phyloP scores from a whole-genome alignment of 1,284 basidiomycete species.

The Ustanciosporium gigantosporum region DNA sequence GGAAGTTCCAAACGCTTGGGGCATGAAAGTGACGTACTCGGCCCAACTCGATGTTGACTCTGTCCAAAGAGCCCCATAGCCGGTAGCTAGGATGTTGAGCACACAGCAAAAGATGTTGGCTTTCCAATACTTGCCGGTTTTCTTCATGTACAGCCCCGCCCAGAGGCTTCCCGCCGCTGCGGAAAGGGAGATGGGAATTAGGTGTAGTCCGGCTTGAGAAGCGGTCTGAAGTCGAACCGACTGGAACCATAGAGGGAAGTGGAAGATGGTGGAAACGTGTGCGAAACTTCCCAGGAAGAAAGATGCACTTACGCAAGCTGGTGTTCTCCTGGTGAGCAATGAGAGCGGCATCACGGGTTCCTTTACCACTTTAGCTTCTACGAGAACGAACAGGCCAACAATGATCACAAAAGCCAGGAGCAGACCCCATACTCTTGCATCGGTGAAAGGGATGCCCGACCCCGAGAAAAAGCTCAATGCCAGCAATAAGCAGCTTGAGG shows the following conservation, averaged over 20 bases:
- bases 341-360: conserved; percentile 57
- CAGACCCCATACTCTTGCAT: conserved; percentile 42
- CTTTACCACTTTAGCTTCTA: conserved; percentile 63
- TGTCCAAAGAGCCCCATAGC: conserved; percentile 46
- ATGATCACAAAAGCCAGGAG: conserved; percentile 63
- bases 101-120: conserved; percentile 69
- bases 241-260: conserved; percentile 85
- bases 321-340: conserved; percentile 15
- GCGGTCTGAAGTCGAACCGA: conserved; percentile 75
- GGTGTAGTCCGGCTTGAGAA: conserved; percentile 72
- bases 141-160: conserved; percentile 79
- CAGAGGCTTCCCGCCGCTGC: conserved; percentile 76
- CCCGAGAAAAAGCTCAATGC: conserved; percentile 58
- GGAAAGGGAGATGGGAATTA: conserved; percentile 75
- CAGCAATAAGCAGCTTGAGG: conserved; percentile 57
- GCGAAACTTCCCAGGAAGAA: conserved; percentile 30
- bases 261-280: conserved; percentile 62
- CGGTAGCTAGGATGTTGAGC: conserved; percentile 20
- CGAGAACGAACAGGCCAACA: conserved; percentile 64
- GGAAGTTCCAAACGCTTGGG: conserved; percentile 65
- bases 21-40: conserved; percentile 68
- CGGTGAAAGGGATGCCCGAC: conserved; percentile 39
- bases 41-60: conserved; percentile 72
- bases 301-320: conserved; percentile 17
- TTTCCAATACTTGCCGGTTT: conserved; percentile 75